Base-by-base conservation (phyloP, 2,329 filamentous ascomycete species). In the Cercospora zeae-maydis region DNA sequence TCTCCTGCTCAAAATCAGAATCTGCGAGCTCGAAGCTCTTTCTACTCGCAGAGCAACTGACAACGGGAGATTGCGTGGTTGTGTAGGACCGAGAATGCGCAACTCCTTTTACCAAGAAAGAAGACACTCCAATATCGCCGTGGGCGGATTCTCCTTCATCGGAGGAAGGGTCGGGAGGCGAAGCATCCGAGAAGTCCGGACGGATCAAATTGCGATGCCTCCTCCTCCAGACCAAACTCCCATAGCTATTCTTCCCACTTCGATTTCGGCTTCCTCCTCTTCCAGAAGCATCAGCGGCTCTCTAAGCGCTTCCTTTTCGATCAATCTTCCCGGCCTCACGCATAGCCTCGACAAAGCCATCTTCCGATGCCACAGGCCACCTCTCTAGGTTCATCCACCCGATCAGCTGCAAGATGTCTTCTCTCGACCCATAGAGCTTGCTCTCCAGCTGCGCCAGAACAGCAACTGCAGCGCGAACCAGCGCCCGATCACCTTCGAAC, bases 401-500 rank as follows among this genome's bases (percentile, higher is more conserved):
- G 8, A 82, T 68, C 27, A 78, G 64, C 5, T 75, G 75, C 21
- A 83, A 71, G 7, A 82, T 74, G 65, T 81, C 80, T 47, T 79
- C 75, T 42, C 69, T 69, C 30, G 63, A 71, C 4, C 80, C 79
- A 62, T 84, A 83, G 1, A 85, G 73, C 60, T 76, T 80, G 10
- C 77, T 76, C 71, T 87, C 85, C 1, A 86, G 68, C 6, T 74
- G 73, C 0, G 76, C 75, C 19, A 95, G 75, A 16, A 90, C 79
- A 0, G 88, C 91, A 0, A 92, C 87, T 0, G 85, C 88, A 1
- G 89, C 89, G 0, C 90, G 80, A 6, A 93, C 83, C 0, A 93
- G 78, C 1, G 90, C 80, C 1, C 84, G 81, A 67, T 96, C 91
- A 27, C 90, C 90, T 72, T 96, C 91, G 67, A 96, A 92, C 2